Base-by-base conservation (phyloP, 1,139 yeast species). In the Zygosaccharomyces sapae region DNA sequence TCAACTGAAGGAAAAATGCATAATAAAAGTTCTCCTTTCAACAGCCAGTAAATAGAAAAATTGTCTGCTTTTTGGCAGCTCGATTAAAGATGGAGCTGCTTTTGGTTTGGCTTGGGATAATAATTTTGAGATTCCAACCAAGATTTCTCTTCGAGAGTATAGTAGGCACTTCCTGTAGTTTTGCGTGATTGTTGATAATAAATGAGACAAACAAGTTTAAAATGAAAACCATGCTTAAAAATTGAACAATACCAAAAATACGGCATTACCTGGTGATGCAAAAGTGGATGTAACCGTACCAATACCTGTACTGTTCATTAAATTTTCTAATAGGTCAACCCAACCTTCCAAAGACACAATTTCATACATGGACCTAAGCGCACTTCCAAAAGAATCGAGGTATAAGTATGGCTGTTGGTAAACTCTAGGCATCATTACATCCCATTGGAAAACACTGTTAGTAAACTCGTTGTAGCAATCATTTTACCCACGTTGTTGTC, bases 341-440 rank as follows among this genome's bases (percentile, higher is more conserved):
- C 98, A 92, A 7, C 97, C 98, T 70, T 92, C 97, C 44, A 90
- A 72, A 0, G 97, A 88, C 20, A 89, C 76, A 46, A 90, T 85
- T 59, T 89, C 92, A 64, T 85, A 90, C 36, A 88, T 70, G 0
- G 92, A 73, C 12, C 83, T 72, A 40, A 92, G 72, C 0, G 97
- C 75, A 12, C 77, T 72, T 0, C 79, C 68, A 66, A 88, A 89
- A 13, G 72, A 65, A 59, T 90, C 82, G 64, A 87, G 82, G 50
- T 84, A 76, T 43, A 86, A 71, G 37, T 75, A 74, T 0, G 94
- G 90, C 36, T 82, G 73, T 0, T 70, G 60, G 53, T 84, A 83
- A 0, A 76, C 81, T 43, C 89, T 76, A 0, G 98, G 97, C 57
- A 86, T 76, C 54, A 79, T 58, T 4, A 92, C 73, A 18, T 84